phyloP scores from a whole-genome alignment of 192 early-diverging fungal genomes.

The Entophlyctis helioformis region DNA sequence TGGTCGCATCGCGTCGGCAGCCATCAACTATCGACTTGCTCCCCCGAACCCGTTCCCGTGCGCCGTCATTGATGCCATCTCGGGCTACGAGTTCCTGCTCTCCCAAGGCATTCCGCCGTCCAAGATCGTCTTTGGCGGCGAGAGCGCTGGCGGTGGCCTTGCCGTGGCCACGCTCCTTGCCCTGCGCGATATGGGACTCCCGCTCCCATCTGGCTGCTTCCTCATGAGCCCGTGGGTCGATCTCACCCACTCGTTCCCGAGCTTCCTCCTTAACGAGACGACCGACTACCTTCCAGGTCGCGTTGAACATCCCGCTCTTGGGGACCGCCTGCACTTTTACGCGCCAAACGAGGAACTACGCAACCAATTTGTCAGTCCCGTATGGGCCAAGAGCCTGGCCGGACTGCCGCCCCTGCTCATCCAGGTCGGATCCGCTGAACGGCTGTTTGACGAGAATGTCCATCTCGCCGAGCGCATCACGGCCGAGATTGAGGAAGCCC shows the following conservation, averaged over 20 bases:
- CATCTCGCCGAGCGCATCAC: slow-evolving; percentile 6
- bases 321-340: slow-evolving; percentile 13
- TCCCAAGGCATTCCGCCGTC: slow-evolving; percentile 20
- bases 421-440: slow-evolving; percentile 13
- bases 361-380: too few species aligned
- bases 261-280: slow-evolving; percentile 17
- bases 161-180: slow-evolving; percentile 25
- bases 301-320: slow-evolving; percentile 3
- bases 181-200: slow-evolving; percentile 37
- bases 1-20: slow-evolving; percentile 4
- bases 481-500: too few species aligned
- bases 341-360: too few species aligned
- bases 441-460: slow-evolving; percentile 14
- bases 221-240: slow-evolving; percentile 45
- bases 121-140: slow-evolving; percentile 21
- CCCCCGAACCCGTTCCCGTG: slow-evolving; percentile 22
- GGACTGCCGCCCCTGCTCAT: slow-evolving; percentile 11
- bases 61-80: slow-evolving; percentile 16
- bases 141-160: slow-evolving; percentile 20
- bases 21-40: slow-evolving; percentile 24
- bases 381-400: slow-evolving; percentile 6
- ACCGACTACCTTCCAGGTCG: slow-evolving; percentile 14
- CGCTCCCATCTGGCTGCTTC: slow-evolving; percentile 27
- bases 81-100: slow-evolving; percentile 14
- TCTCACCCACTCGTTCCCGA: slow-evolving; percentile 36